Evolutionary conservation across 495 filamentous ascomycete species (phyloP).

Genomic region (Umbilicaria muhlenbergii): DNA sequence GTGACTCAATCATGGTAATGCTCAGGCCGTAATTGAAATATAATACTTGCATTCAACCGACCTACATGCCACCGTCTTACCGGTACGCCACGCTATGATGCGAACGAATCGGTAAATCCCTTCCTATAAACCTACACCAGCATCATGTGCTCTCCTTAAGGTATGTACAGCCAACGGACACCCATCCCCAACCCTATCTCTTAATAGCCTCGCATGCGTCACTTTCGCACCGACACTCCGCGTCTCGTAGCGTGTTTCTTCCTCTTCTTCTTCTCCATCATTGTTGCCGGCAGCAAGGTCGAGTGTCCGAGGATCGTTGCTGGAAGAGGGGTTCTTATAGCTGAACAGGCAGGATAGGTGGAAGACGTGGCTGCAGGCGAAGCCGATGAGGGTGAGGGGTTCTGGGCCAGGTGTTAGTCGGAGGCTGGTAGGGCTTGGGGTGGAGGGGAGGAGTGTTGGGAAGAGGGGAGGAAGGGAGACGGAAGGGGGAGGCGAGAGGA

Average conservation of each 20-base stretch:
- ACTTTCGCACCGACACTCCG: constrained; percentile 13
- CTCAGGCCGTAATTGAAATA: too few species aligned
- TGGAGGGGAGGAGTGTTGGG: background rate
- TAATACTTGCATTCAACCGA: too few species aligned
- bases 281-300: background rate
- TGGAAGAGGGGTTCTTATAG: constrained; percentile 24
- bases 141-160: constrained; percentile 3
- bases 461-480: constrained; percentile 7
- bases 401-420: constrained; percentile 29
- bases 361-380: constrained; percentile 84
- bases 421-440: background rate
- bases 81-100: background rate
- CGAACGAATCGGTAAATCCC: background rate
- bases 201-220: constrained; percentile 9
- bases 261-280: constrained; percentile 2
- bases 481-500: background rate
- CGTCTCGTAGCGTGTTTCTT: background rate
- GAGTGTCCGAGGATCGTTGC: background rate
- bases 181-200: constrained; percentile 9
- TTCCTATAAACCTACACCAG: background rate
- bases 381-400: constrained; percentile 68
- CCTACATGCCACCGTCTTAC: too few species aligned
- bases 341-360: constrained; percentile 66
- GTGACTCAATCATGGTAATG: too few species aligned
- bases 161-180: constrained; percentile 9